Conservation (phyloP, 108 stramenopile genomes). For the Fistulifera solaris region DNA sequence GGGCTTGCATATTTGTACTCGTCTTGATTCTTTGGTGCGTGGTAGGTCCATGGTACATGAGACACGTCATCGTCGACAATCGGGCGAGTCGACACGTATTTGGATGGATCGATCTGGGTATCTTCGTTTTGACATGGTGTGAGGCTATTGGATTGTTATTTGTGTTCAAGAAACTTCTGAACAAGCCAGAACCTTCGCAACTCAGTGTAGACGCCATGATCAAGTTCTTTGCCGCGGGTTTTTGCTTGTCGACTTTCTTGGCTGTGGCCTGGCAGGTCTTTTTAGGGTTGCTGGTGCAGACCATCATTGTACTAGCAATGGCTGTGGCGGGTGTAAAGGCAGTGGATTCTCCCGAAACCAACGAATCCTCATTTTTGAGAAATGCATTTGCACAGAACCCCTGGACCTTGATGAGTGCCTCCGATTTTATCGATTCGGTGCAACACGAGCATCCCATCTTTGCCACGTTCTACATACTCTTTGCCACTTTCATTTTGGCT, state of each 20-base stretch:
- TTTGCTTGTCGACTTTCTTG: conserved; percentile 54
- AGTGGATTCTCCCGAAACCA: conserved; percentile 33
- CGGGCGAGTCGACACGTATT: conserved; percentile 1
- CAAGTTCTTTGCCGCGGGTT: conserved; percentile 72
- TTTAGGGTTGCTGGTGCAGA: conserved; percentile 27
- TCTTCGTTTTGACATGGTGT: conserved; percentile 43
- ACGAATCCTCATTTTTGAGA: conserved; percentile 6
- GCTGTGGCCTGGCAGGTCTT: conserved; percentile 58
- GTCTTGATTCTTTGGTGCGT: conserved; percentile 24
- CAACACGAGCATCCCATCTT: conserved; percentile 48
- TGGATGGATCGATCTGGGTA: conserved; percentile 8
- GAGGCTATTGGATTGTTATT: conserved; percentile 30
- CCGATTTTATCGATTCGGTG: conserved; percentile 29
- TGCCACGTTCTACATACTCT: conserved; percentile 42
- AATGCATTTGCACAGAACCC: neutral
- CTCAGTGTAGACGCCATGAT: conserved; percentile 69
- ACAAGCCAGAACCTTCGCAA: conserved; percentile 22
- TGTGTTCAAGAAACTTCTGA: neutral
- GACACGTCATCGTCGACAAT: neutral
- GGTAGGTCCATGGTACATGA: conserved; percentile 7
- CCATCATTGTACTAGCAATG: conserved; percentile 29
- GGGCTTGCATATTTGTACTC: neutral
- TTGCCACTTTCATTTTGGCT: conserved; percentile 51
- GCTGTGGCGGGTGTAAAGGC: conserved; percentile 37
- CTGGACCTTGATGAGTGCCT: neutral